Evolutionary conservation across 805 yeast species (phyloP).

Genomic region (Schwanniomyces pseudopolymorphus): DNA sequence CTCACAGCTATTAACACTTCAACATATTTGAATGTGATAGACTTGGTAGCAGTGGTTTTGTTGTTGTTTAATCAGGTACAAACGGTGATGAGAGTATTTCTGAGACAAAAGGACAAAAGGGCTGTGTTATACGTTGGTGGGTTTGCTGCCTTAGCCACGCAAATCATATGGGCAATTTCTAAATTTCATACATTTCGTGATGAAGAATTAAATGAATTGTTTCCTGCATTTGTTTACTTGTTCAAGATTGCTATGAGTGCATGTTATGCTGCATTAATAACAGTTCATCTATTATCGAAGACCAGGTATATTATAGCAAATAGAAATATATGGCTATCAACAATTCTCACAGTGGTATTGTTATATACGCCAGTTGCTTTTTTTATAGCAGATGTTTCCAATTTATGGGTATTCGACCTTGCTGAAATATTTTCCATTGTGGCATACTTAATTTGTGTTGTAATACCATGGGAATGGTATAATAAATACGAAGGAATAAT

Average conservation of each 20-base stretch:
- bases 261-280: slow-evolving; percentile 63
- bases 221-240: slow-evolving; percentile 74
- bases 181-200: slow-evolving; percentile 44
- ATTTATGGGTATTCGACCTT: slow-evolving; percentile 70
- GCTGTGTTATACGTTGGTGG: slow-evolving; percentile 60
- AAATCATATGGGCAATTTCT: slow-evolving; percentile 69
- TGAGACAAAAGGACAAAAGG: slow-evolving; percentile 67
- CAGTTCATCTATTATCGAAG: slow-evolving; percentile 54
- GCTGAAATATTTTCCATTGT: slow-evolving; percentile 74
- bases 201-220: slow-evolving; percentile 50
- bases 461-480: slow-evolving; percentile 85
- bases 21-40: slow-evolving; percentile 52
- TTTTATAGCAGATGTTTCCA: slow-evolving; percentile 74
- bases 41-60: slow-evolving; percentile 55
- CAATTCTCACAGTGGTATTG: slow-evolving; percentile 53
- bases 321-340: slow-evolving; percentile 51
- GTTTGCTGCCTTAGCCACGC: slow-evolving; percentile 51
- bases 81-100: slow-evolving; percentile 64
- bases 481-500: slow-evolving; percentile 60
- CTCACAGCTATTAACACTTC: slow-evolving; percentile 44
- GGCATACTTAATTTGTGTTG: slow-evolving; percentile 68
- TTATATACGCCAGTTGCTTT: slow-evolving; percentile 64
- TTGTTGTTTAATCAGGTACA: slow-evolving; percentile 71
- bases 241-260: slow-evolving; percentile 70
- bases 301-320: slow-evolving; percentile 50